phyloP scores from a whole-genome alignment of 2,329 filamentous ascomycete genomes.

The Alternaria postmessia region DNA sequence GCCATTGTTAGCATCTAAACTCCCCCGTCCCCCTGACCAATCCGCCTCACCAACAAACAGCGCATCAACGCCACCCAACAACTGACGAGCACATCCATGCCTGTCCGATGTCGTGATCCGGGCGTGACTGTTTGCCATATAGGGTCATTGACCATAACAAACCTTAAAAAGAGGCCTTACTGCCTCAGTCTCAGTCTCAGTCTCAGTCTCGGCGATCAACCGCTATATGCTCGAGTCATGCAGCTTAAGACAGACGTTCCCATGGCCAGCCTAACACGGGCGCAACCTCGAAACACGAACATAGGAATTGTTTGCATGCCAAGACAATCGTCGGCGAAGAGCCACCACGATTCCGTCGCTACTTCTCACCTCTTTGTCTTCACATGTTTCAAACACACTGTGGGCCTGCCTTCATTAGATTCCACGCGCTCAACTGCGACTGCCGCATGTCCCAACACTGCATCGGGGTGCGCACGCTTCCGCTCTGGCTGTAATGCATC shows the following conservation, averaged over 20 bases:
- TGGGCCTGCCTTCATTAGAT: background rate
- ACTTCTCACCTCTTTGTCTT: background rate
- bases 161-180: background rate
- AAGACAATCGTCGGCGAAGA: background rate
- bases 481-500: background rate
- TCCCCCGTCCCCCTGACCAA: background rate
- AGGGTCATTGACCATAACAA: background rate
- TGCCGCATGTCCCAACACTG: background rate
- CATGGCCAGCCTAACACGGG: background rate
- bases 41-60: background rate
- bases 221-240: constrained; percentile 6
- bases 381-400: background rate
- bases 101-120: background rate
- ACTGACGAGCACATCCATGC: background rate
- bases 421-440: background rate
- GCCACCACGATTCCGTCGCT: background rate
- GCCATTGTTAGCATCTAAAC: background rate
- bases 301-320: background rate
- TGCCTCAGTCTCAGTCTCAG: background rate
- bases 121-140: background rate
- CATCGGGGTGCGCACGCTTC: background rate
- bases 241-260: background rate
- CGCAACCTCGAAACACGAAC: background rate
- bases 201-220: background rate
- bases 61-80: background rate